These are phyloP conservation scores for Pholiota adiposa DNA, from an alignment of 1,284 basidiomycete genomes.

Conservation along the genomic window DNA sequence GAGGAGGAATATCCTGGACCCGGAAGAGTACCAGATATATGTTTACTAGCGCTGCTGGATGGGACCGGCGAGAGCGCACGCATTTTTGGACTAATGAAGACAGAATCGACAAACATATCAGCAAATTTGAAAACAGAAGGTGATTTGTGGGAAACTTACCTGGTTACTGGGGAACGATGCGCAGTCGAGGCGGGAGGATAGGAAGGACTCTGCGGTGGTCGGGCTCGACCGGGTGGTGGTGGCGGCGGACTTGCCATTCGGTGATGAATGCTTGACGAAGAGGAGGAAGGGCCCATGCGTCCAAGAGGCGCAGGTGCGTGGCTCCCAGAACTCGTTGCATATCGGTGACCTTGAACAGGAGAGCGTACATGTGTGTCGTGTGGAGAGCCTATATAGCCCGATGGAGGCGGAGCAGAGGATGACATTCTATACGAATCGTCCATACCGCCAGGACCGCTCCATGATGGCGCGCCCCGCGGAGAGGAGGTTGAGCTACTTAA, in stretches of 20 bases:
- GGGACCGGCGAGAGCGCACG: constrained; percentile 27
- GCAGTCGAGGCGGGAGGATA: constrained; percentile 21
- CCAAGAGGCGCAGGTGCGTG: constrained; percentile 18
- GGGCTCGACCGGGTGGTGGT: constrained; percentile 22
- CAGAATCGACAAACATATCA: constrained; percentile 5
- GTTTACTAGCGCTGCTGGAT: constrained; percentile 14
- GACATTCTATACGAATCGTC: constrained; percentile 38
- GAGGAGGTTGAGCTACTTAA: constrained; percentile 25
- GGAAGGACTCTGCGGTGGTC: constrained; percentile 26
- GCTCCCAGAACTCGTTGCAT: constrained; percentile 15
- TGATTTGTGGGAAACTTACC: constrained; percentile 18
- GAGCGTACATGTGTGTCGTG: constrained; percentile 32
- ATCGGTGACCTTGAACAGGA: constrained; percentile 36
- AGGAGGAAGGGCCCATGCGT: constrained; percentile 16
- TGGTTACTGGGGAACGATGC: constrained; percentile 26
- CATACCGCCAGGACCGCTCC: constrained; percentile 30
- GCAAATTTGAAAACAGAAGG: neutral
- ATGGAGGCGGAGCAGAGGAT: constrained; percentile 26
- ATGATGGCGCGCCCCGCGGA: constrained; percentile 30
- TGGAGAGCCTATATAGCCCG: constrained; percentile 29
- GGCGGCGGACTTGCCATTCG: constrained; percentile 24
- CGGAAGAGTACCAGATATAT: constrained; percentile 20
- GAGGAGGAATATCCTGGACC: constrained; percentile 23
- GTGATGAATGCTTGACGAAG: constrained; percentile 25
- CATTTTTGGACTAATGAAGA: constrained; percentile 25